Conservation (phyloP, 768 basidiomycete species). For the Galerina marginata region DNA sequence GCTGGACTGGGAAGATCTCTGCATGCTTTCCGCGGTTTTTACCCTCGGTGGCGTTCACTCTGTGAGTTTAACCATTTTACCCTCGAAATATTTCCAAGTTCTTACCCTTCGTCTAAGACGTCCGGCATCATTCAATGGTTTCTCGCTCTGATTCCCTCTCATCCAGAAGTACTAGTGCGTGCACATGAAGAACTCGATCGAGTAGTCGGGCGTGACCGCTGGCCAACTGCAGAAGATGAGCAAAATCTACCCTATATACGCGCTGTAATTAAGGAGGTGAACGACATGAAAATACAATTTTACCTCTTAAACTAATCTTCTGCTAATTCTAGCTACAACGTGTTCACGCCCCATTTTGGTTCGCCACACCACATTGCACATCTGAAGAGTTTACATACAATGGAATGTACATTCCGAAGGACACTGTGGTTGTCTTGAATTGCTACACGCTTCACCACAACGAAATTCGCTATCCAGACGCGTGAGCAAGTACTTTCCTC, state of each 20-base stretch:
- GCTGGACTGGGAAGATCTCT: slow-evolving; percentile 43
- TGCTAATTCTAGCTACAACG: slow-evolving; percentile 34
- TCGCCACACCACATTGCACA: slow-evolving; percentile 43
- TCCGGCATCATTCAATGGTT: slow-evolving; percentile 41
- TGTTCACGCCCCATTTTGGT: slow-evolving; percentile 42
- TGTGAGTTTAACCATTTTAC: slow-evolving; percentile 23
- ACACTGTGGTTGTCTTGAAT: slow-evolving; percentile 43
- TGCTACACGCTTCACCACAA: slow-evolving; percentile 40
- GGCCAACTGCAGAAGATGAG: slow-evolving; percentile 24
- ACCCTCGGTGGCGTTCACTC: slow-evolving; percentile 50
- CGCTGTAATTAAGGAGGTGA: slow-evolving; percentile 29
- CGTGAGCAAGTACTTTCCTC: slow-evolving; percentile 29
- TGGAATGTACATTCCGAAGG: slow-evolving; percentile 44
- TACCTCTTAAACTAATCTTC: not conserved
- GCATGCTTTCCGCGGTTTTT: slow-evolving; percentile 45
- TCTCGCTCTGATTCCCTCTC: slow-evolving; percentile 32
- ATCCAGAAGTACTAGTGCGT: slow-evolving; percentile 20
- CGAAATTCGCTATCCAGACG: slow-evolving; percentile 37
- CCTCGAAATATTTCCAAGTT: not conserved
- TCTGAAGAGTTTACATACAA: slow-evolving; percentile 44
- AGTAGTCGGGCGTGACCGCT: slow-evolving; percentile 24
- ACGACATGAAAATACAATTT: not conserved
- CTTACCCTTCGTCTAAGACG: slow-evolving; percentile 24
- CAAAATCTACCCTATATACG: slow-evolving; percentile 24
- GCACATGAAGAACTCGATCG: slow-evolving; percentile 33